These are phyloP conservation scores for Leishmania martiniquensis DNA, from an alignment of 208 protist species.

Conservation along the genomic window DNA sequence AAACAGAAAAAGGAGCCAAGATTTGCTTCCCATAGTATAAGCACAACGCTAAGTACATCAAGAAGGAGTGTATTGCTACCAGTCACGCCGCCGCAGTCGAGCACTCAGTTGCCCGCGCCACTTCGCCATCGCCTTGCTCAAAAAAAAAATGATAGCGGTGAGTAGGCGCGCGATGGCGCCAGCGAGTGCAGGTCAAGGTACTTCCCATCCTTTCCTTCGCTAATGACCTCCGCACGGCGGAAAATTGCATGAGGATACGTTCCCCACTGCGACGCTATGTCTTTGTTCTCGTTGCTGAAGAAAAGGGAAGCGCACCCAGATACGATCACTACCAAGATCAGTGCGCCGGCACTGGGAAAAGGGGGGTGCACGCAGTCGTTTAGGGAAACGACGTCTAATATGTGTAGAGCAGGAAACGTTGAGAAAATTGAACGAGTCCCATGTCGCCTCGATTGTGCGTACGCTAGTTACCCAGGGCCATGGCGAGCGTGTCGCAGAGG, in stretches of 20 bases:
- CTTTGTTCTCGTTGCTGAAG: not conserved
- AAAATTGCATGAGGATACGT: not conserved
- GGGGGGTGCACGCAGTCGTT: not conserved
- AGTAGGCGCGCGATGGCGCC: not conserved
- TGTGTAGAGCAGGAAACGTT: not conserved
- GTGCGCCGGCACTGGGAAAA: not conserved
- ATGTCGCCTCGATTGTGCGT: not conserved
- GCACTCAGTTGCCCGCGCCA: not conserved
- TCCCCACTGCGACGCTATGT: not conserved
- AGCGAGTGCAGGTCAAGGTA: not conserved
- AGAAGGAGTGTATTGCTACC: not conserved
- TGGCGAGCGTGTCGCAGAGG: constrained; percentile 71
- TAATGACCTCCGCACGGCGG: not conserved
- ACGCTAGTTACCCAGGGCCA: constrained; percentile 38
- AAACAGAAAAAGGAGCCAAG: not conserved
- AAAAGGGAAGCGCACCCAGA: not conserved
- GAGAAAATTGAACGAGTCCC: not conserved
- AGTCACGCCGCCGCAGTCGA: not conserved
- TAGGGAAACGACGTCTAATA: not conserved
- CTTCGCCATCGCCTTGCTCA: not conserved
- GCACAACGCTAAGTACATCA: not conserved
- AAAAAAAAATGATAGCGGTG: not conserved
- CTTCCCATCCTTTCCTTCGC: not conserved
- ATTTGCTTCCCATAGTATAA: not conserved
- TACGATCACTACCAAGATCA: not conserved